Evolutionary conservation across 306 rosid genomes (phyloP).

Genomic region (Vigna unguiculata): DNA sequence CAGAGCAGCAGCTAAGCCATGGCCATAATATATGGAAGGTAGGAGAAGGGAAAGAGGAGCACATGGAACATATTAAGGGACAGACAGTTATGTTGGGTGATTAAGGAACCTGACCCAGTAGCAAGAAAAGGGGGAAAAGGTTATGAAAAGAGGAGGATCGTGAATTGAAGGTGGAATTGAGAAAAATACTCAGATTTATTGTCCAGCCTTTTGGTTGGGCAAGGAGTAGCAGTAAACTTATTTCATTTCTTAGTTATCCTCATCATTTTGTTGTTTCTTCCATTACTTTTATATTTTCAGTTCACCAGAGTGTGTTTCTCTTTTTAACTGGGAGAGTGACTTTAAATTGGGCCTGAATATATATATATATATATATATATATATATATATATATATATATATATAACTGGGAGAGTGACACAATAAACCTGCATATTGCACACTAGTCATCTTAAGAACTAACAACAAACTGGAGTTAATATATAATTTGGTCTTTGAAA

Average conservation of each 20-base stretch:
- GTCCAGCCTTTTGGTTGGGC: not conserved
- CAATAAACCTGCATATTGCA: not conserved
- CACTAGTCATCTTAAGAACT: conserved; percentile 3
- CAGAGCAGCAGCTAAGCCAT: not conserved
- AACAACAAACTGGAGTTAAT: not conserved
- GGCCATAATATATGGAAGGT: not conserved
- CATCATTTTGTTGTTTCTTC: not conserved
- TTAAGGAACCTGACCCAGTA: not conserved
- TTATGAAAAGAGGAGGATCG: not conserved
- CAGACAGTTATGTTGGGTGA: not conserved
- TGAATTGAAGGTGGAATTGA: not conserved
- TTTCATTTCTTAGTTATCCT: not conserved
- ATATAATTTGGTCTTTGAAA: not conserved
- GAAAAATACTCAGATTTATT: not conserved
- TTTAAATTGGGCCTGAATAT: not conserved
- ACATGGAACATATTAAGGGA: not conserved
- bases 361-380: no score
- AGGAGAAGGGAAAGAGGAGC: not conserved
- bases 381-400: no score
- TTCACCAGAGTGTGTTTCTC: not conserved
- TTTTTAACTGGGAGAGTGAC: not conserved
- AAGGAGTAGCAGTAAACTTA: not conserved
- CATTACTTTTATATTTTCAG: not conserved
- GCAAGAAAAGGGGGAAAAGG: not conserved
- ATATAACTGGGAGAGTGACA: not conserved